Evolutionary conservation across 805 yeast species (phyloP).

Genomic region (Jamesozyma rosinii): DNA sequence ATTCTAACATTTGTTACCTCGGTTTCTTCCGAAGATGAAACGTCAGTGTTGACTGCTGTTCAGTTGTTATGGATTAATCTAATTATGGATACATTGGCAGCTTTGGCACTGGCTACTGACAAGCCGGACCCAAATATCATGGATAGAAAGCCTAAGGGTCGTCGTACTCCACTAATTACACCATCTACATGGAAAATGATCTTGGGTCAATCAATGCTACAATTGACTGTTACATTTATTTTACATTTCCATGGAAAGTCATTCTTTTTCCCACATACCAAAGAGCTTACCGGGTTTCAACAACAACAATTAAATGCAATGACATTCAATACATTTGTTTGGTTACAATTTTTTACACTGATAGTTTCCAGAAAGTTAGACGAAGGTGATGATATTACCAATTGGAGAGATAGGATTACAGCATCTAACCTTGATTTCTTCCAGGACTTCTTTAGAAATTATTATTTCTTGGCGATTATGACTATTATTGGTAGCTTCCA

Average conservation of each 20-base stretch:
- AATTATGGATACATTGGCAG: constrained; percentile 97
- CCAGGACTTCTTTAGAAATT: constrained; percentile 71
- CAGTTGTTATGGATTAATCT: constrained; percentile 95
- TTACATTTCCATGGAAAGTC: constrained; percentile 69
- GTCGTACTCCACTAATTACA: constrained; percentile 69
- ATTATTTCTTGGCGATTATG: constrained; percentile 69
- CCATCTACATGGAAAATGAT: constrained; percentile 99
- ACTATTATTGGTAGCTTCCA: constrained; percentile 74
- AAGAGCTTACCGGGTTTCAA: constrained; percentile 34
- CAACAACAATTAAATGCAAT: constrained; percentile 61
- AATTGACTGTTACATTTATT: constrained; percentile 67
- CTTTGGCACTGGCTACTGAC: constrained; percentile 94
- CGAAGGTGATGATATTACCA: constrained; percentile 63
- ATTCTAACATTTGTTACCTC: constrained; percentile 88
- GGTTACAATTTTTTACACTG: constrained; percentile 94
- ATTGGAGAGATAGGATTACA: constrained; percentile 50
- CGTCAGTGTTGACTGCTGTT: constrained; percentile 90
- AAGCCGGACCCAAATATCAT: constrained; percentile 81
- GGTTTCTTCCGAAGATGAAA: constrained; percentile 67
- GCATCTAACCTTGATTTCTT: constrained; percentile 68
- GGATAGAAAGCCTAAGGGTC: constrained; percentile 75
- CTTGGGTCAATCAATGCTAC: constrained; percentile 72
- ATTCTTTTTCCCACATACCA: constrained; percentile 40
- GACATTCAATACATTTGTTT: constrained; percentile 92
- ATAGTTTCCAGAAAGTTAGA: constrained; percentile 86